phyloP scores from a whole-genome alignment of 2,329 filamentous ascomycete genomes.

The Fusarium drepaniforme region DNA sequence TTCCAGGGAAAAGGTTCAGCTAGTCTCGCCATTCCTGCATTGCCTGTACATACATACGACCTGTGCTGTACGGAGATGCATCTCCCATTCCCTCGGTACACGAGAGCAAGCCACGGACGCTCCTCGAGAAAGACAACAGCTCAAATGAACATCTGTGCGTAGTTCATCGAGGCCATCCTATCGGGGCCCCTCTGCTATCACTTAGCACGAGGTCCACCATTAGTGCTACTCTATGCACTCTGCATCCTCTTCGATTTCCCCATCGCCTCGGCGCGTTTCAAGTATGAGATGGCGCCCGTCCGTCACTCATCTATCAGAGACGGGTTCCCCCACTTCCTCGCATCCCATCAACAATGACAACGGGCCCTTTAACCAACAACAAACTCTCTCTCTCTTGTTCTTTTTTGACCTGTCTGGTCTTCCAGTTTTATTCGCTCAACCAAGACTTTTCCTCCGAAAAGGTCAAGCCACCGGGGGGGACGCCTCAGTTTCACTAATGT shows the following conservation, averaged over 20 bases:
- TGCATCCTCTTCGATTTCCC: slow-evolving; percentile 21
- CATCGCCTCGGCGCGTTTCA: slow-evolving; percentile 41
- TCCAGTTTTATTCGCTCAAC: slow-evolving; percentile 13
- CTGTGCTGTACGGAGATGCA: background rate
- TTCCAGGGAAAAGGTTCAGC: background rate
- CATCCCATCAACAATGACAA: slow-evolving; percentile 7
- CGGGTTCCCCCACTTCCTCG: background rate
- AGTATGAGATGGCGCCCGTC: slow-evolving; percentile 37
- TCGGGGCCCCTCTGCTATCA: background rate
- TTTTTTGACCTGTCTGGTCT: background rate
- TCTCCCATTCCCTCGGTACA: slow-evolving; percentile 5
- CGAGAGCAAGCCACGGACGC: background rate
- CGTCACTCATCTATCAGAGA: background rate
- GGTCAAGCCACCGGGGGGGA: slow-evolving; percentile 4
- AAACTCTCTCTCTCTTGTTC: slow-evolving; percentile 9
- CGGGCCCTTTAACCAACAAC: slow-evolving; percentile 20
- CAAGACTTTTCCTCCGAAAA: background rate
- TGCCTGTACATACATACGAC: background rate
- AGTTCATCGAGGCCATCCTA: background rate
- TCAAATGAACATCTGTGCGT: background rate
- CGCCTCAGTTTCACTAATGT: slow-evolving; percentile 27
- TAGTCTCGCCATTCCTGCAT: background rate
- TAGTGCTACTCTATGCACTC: background rate
- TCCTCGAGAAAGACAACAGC: background rate
- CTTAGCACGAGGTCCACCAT: background rate